Percentiles rank a stretch among this genome's conserved stretches.
phyloP scores from a whole-genome alignment of 2,329 filamentous ascomycete species.

The Fusarium lateritium region DNA sequence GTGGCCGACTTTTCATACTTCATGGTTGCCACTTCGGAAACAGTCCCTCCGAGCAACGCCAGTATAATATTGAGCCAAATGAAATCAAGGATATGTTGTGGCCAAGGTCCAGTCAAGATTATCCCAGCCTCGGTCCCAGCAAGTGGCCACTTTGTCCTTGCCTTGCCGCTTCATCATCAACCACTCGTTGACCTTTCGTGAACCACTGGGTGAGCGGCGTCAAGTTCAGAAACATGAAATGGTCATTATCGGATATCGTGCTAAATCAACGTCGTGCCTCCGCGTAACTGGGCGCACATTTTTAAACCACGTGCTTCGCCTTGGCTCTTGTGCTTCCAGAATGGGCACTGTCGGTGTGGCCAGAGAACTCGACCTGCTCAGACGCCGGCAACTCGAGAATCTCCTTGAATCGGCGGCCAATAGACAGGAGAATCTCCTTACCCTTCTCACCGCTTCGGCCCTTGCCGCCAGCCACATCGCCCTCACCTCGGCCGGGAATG shows the following conservation, averaged over 20 bases:
- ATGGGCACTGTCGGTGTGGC: constrained; percentile 94
- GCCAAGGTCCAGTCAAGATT: constrained; percentile 19
- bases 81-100: constrained; percentile 40
- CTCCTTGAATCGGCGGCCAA: constrained; percentile 94
- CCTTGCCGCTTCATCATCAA: constrained; percentile 25
- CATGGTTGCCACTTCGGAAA: constrained; percentile 43
- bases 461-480: constrained; percentile 81
- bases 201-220: constrained; percentile 33
- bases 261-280: constrained; percentile 45
- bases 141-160: constrained; percentile 27
- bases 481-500: constrained; percentile 81
- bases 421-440: constrained; percentile 84
- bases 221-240: constrained; percentile 42
- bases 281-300: constrained; percentile 23
- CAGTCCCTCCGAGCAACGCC: constrained; percentile 53
- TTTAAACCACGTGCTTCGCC: constrained; percentile 89
- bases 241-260: constrained; percentile 49
- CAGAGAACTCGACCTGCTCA: constrained; percentile 93
- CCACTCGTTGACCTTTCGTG: constrained; percentile 29
- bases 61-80: constrained; percentile 49
- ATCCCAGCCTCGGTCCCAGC: constrained; percentile 18
- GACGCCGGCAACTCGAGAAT: constrained; percentile 82
- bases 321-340: constrained; percentile 95
- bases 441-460: constrained; percentile 85
- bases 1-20: constrained; percentile 45